Percentiles rank a stretch among this genome's conserved stretches.
phyloP scores from a whole-genome alignment of 768 basidiomycete species.

The Termitomyces sp. region DNA sequence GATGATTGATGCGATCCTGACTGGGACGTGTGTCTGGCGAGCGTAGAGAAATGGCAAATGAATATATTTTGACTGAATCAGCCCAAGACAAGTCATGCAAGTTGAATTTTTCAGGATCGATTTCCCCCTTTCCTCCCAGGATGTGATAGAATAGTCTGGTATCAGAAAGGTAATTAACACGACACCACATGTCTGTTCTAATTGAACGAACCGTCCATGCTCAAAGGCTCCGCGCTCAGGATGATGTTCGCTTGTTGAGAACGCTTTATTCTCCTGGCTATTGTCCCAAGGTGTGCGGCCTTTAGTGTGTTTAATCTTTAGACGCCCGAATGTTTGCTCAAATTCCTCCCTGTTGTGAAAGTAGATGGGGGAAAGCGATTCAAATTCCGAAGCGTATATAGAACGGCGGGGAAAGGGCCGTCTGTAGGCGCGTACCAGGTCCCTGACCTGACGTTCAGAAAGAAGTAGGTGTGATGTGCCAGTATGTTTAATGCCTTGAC shows the following conservation, averaged over 20 bases:
- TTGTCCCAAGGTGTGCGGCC: constrained; percentile 30
- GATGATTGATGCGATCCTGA: constrained; percentile 25
- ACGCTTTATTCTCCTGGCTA: constrained; percentile 41
- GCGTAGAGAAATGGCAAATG: constrained; percentile 35
- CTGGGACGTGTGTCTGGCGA: constrained; percentile 27
- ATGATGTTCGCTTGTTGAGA: constrained; percentile 18
- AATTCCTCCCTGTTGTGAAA: constrained; percentile 31
- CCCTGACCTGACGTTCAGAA: constrained; percentile 25
- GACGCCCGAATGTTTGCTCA: constrained; percentile 30
- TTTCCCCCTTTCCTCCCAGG: constrained; percentile 15
- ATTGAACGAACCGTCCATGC: constrained; percentile 36
- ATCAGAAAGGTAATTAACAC: neutral
- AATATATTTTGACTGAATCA: constrained; percentile 25
- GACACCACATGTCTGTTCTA: neutral
- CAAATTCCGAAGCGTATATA: constrained; percentile 26
- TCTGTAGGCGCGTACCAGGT: constrained; percentile 16
- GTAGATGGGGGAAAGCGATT: constrained; percentile 46
- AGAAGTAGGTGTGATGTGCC: constrained; percentile 47
- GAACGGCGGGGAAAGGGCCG: constrained; percentile 9
- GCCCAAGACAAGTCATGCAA: constrained; percentile 29
- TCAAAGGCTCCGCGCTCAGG: constrained; percentile 40
- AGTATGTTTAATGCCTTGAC: constrained; percentile 37
- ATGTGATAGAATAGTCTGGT: constrained; percentile 29
- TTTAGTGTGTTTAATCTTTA: constrained; percentile 36
- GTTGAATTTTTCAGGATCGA: constrained; percentile 25